phyloP scores from a whole-genome alignment of 768 basidiomycete species.

The Lentinula edodes region DNA sequence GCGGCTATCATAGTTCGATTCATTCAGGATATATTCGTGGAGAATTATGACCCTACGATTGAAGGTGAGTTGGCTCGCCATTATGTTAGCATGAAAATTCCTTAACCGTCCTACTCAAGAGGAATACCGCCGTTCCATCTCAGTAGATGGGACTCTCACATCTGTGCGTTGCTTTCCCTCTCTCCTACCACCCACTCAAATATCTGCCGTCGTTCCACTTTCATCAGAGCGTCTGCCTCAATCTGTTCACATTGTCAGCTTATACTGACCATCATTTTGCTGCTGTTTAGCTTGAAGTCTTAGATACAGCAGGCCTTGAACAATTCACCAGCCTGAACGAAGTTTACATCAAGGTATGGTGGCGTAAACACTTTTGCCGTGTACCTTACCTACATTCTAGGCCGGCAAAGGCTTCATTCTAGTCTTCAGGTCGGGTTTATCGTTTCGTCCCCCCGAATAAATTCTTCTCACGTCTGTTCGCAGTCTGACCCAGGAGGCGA shows the following conservation, averaged over 20 bases:
- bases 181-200: conserved; percentile 3
- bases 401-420: conserved; percentile 75
- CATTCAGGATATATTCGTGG: conserved; percentile 65
- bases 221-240: background rate
- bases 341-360: conserved; percentile 67
- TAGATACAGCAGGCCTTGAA: conserved; percentile 84
- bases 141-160: conserved; percentile 60
- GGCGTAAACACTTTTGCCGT: background rate
- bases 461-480: conserved; percentile 3
- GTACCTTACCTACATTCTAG: conserved; percentile 23
- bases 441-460: background rate
- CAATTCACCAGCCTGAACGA: conserved; percentile 80
- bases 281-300: conserved; percentile 58
- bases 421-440: conserved; percentile 59
- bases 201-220: background rate
- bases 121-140: conserved; percentile 60
- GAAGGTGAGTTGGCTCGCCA: conserved; percentile 48
- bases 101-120: conserved; percentile 34
- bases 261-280: background rate
- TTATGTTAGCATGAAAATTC: background rate
- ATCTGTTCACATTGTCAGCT: background rate
- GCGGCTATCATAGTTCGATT: conserved; percentile 48
- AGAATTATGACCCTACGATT: conserved; percentile 80
- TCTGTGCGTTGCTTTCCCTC: conserved; percentile 39
- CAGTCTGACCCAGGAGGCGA: conserved; percentile 79